phyloP scores from a whole-genome alignment of 805 yeast genomes.

The Candida morakotiae region DNA sequence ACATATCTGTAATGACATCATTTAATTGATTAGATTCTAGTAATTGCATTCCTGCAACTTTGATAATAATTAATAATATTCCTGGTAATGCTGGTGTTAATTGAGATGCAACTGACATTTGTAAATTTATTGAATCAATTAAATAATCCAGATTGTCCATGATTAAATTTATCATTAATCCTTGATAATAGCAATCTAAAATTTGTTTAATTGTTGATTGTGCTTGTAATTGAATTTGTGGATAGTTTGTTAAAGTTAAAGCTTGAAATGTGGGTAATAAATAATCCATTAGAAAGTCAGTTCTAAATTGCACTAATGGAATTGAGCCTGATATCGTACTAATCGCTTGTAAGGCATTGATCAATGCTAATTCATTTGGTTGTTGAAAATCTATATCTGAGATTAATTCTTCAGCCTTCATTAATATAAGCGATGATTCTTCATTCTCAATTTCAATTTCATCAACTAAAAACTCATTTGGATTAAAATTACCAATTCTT shows the following conservation, averaged over 20 bases:
- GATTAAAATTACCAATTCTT: conserved; percentile 15
- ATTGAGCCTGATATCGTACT: conserved; percentile 22
- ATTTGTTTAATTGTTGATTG: conserved; percentile 46
- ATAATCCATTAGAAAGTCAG: conserved; percentile 61
- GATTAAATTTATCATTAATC: conserved; percentile 55
- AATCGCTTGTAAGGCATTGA: conserved; percentile 45
- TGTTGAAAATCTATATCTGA: conserved; percentile 1
- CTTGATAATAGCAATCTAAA: conserved; percentile 43
- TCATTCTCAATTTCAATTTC: conserved; percentile 15
- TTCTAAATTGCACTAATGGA: conserved; percentile 27
- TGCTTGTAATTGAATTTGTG: conserved; percentile 53
- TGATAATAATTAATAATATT: conserved; percentile 64
- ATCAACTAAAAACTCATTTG: conserved; percentile 20
- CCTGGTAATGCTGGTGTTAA: conserved; percentile 72
- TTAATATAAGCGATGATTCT: conserved; percentile 24
- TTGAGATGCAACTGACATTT: conserved; percentile 58
- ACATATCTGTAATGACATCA: conserved; percentile 72
- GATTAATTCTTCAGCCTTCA: conserved; percentile 36
- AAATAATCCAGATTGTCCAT: conserved; percentile 74
- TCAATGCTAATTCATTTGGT: conserved; percentile 23
- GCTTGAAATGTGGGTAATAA: conserved; percentile 71
- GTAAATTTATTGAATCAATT: conserved; percentile 70
- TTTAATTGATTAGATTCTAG: conserved; percentile 53
- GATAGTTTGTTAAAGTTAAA: conserved; percentile 50
- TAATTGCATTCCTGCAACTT: conserved; percentile 64